Evolutionary conservation across 192 early-diverging fungal species (phyloP).

Genomic region (Coemansia sp.): DNA sequence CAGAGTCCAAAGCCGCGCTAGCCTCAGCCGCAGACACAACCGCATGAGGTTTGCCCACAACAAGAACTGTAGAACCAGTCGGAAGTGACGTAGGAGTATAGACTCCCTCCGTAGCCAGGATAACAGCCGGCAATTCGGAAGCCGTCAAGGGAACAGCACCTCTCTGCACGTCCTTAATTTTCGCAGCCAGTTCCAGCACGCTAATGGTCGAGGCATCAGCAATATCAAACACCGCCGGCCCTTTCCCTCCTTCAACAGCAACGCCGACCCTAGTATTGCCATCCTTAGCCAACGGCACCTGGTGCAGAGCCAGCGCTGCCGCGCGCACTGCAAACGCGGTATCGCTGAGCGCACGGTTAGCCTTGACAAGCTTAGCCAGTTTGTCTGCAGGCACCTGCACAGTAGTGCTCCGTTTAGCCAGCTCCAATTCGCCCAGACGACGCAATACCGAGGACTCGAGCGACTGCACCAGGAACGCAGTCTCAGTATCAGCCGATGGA

Average conservation of each 20-base stretch:
- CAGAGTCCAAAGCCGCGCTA: slow-evolving; percentile 23
- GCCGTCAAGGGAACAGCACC: background rate
- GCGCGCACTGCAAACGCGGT: slow-evolving; percentile 40
- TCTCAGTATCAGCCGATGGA: slow-evolving; percentile 29
- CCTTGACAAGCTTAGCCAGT: slow-evolving; percentile 28
- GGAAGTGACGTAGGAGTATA: slow-evolving; percentile 58
- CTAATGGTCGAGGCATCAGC: slow-evolving; percentile 28
- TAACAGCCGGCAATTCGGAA: slow-evolving; percentile 12
- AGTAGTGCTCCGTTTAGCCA: slow-evolving; percentile 39
- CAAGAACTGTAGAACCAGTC: slow-evolving; percentile 63
- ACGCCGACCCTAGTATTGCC: slow-evolving; percentile 61
- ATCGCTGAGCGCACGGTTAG: slow-evolving; percentile 23
- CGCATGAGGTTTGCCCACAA: slow-evolving; percentile 57
- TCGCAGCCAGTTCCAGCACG: slow-evolving; percentile 30
- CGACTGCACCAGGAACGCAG: slow-evolving; percentile 46
- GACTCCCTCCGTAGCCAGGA: slow-evolving; percentile 40
- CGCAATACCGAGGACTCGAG: slow-evolving; percentile 50
- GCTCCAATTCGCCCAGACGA: slow-evolving; percentile 37
- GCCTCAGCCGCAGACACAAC: slow-evolving; percentile 37
- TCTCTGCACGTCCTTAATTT: slow-evolving; percentile 28
- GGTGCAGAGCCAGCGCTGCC: slow-evolving; percentile 43
- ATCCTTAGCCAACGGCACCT: slow-evolving; percentile 54
- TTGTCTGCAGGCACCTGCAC: slow-evolving; percentile 42
- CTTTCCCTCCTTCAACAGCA: slow-evolving; percentile 57
- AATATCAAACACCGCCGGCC: slow-evolving; percentile 31